Evolutionary conservation across 495 filamentous ascomycete genomes (phyloP), one percentile per base, ranked within the genome.

Genomic region (Penicillium angulare): DNA sequence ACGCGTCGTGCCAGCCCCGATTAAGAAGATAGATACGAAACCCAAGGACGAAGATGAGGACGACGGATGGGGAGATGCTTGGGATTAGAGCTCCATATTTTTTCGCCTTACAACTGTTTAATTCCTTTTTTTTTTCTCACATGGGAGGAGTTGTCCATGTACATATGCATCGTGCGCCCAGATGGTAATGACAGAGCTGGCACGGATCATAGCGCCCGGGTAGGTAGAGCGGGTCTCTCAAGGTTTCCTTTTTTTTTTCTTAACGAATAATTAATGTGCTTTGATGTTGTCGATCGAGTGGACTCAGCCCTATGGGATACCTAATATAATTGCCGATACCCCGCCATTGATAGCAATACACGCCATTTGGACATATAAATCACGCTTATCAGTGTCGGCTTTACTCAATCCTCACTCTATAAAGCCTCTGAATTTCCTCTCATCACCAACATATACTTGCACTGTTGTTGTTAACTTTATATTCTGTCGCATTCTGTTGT

Each of bases 31-130:
- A 20, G 69, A 74, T 55, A 76, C 66, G 20, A 79, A 72, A 39
- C 79, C 79, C 0, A 78, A 79, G 56, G 71, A 79, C 31, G 67
- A 69, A 16, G 70, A 68, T 18, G 61, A 50, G 9, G 76, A 80
- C 49, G 78, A 80, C 64, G 76, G 71, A n/a, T 82, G 77, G 77
- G 79, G 79, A 17, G 78, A 77, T 66, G 77, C 75, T n/a, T 81
- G 77, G 78, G 75, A 79, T 52, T 78, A 56, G 23, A 38, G 7
- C 1, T 40, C 42, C 23, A 39, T 47, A 16, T 32, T 20, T 3
- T 22, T 22, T 23, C 38, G 15, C n/a, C 18, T 41, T 15, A 2
- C 34, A n/a, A 18, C 10, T 15, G 34, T 9, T 31, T 12, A 31
- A 22, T 32, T 7, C 6, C 16, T 12, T 22, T 46, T 34, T 15